These are phyloP conservation scores for Moricandia moricandioides DNA, from an alignment of 345 rosid species.

Conservation along the genomic window DNA sequence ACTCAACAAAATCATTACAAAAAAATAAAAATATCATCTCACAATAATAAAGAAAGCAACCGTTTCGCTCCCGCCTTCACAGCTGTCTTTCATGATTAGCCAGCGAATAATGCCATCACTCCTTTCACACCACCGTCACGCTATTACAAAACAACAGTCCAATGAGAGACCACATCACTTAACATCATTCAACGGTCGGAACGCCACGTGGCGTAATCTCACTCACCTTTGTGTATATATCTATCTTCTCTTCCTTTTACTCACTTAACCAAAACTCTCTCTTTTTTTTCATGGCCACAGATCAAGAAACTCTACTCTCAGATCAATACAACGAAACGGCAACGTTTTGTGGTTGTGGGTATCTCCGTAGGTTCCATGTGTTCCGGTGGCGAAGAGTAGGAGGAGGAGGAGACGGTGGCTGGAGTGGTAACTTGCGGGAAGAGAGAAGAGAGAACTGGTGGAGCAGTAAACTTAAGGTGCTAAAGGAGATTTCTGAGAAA, in stretches of 20 bases:
- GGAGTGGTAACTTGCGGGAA: constrained; percentile 22
- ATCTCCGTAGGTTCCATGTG: constrained; percentile 33
- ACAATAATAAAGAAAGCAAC: constrained; percentile 8
- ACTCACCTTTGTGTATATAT: background rate
- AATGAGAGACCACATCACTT: constrained; percentile 4
- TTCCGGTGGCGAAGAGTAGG: constrained; percentile 24
- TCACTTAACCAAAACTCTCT: background rate
- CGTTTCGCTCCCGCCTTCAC: constrained; percentile 36
- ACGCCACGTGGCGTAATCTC: constrained; percentile 15
- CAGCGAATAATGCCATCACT: constrained; percentile 13
- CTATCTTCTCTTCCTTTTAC: background rate
- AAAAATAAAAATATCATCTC: background rate
- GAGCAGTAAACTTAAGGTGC: constrained; percentile 37
- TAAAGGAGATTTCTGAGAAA: constrained; percentile 49
- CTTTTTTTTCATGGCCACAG: constrained; percentile 27
- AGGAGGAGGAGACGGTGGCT: constrained; percentile 3
- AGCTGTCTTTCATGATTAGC: constrained; percentile 35
- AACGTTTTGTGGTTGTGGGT: constrained; percentile 37
- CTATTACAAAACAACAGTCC: constrained; percentile 7
- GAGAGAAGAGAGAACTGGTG: constrained; percentile 40
- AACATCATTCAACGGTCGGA: constrained; percentile 13
- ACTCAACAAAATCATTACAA: background rate
- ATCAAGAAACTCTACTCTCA: constrained; percentile 20
- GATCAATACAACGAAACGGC: constrained; percentile 35
- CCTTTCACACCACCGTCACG: constrained; percentile 25